Base-by-base conservation (phyloP, 768 basidiomycete genomes). In the Tricholoma flavovirens region DNA sequence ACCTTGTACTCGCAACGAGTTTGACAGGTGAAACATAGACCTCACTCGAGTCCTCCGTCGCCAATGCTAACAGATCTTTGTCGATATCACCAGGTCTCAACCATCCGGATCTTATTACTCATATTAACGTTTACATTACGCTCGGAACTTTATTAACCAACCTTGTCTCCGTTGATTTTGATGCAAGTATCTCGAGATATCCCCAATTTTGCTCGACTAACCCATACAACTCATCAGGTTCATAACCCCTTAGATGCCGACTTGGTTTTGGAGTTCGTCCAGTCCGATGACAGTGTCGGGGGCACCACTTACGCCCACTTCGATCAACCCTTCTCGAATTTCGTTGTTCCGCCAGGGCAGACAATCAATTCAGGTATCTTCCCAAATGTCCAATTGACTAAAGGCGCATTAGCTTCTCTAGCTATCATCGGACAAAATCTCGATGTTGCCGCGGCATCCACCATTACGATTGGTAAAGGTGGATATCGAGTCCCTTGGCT, bases 401-500 rank as follows among this genome's bases (percentile, higher is more conserved):
- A 85, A 65, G 87, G 87, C 9, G 81, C 79, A 0, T n/a, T 79
- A 17, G 71, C 65, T 1, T 81, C 86, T 4, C 73, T 89, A 3
- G 73, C 58, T 4, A 85, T 88, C 57, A 78, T 87, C 42, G 66
- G 78, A 14, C 78, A 74, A 9, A 63, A 70, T 33, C 70, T 88
- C 54, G 87, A 89, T 58, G 69, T 88, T 19, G 69, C 69, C 32
- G 71, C 80, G 2, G 78, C 74, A 11, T 67, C 72, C 21, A 86
- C 84, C 1, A 66, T 75, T 17, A 67, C 70, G 43, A 71, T 83
- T 10, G 83, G 79, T 3, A 61, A 70, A 12, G 76, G 77, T 17
- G 84, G 85, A 15, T 88, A 88, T 61, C 71, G 73, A 56, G 66
- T 87, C 42, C 86, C 87, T 10, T 88, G 84, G 84, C 67, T 88